Evolutionary conservation across 2,329 filamentous ascomycete species (phyloP).

Genomic region (Fusarium torulosum): DNA sequence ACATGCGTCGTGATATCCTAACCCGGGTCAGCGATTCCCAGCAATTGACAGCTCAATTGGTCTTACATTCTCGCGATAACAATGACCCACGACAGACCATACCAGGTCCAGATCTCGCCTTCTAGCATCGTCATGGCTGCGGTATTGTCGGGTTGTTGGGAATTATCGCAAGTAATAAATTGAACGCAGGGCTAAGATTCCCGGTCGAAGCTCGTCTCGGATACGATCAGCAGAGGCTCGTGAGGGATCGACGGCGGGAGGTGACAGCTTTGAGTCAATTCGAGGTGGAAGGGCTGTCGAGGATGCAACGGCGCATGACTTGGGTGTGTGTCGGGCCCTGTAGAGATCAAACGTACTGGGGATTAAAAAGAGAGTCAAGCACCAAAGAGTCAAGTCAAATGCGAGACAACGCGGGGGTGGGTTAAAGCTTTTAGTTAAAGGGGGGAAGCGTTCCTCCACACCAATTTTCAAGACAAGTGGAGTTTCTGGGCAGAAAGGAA

Average conservation of each 20-base stretch:
- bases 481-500: background rate
- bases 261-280: slow-evolving; percentile 15
- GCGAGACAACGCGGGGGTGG: slow-evolving; percentile 39
- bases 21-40: slow-evolving; percentile 1
- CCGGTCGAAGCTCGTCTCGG: slow-evolving; percentile 1
- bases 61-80: slow-evolving; percentile 58
- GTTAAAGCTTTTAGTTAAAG: slow-evolving; percentile 6
- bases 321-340: background rate
- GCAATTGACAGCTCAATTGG: background rate
- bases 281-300: slow-evolving; percentile 17
- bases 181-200: background rate
- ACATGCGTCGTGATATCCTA: slow-evolving; percentile 56
- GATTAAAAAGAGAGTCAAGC: slow-evolving; percentile 1
- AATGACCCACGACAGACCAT: slow-evolving; percentile 56
- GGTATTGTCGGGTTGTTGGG: background rate
- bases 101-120: slow-evolving; percentile 61
- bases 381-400: background rate
- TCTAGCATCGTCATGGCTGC: slow-evolving; percentile 50
- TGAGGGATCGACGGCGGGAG: slow-evolving; percentile 14
- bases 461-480: slow-evolving; percentile 15
- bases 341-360: background rate
- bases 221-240: slow-evolving; percentile 5
- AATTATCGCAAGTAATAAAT: background rate
- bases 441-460: slow-evolving; percentile 27
- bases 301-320: slow-evolving; percentile 37